Evolutionary conservation across 2,329 filamentous ascomycete genomes (phyloP).

Genomic region (Metarhizium anisopliae): DNA sequence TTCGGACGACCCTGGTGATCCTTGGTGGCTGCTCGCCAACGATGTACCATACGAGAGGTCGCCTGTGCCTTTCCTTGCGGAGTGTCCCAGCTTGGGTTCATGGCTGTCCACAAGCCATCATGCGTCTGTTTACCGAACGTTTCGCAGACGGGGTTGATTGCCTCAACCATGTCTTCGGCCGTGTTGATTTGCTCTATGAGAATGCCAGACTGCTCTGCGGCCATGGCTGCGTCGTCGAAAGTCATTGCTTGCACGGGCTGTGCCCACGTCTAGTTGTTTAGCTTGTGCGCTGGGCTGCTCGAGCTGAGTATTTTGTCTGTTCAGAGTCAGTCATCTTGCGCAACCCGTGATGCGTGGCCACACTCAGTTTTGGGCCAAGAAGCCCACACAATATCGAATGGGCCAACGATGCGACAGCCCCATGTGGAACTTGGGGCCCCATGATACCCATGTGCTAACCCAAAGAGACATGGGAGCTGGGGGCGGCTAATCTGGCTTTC

Average conservation of each 20-base stretch:
- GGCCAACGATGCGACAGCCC: too few species aligned
- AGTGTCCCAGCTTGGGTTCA: slow-evolving; percentile 48
- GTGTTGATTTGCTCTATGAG: slow-evolving; percentile 18
- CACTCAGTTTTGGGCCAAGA: too few species aligned
- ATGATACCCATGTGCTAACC: too few species aligned
- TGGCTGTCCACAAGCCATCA: slow-evolving; percentile 41
- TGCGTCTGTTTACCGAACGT: slow-evolving; percentile 40
- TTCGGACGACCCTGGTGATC: slow-evolving; percentile 38
- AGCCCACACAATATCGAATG: too few species aligned
- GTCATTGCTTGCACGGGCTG: not conserved
- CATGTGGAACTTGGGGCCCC: too few species aligned
- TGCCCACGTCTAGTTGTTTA: too few species aligned
- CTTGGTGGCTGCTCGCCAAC: slow-evolving; percentile 28
- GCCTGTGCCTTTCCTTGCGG: slow-evolving; percentile 29
- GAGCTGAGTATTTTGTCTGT: too few species aligned
- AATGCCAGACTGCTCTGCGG: slow-evolving; percentile 11
- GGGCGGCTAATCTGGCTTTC: too few species aligned
- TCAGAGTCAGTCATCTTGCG: too few species aligned
- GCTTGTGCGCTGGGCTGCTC: too few species aligned
- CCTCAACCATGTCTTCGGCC: slow-evolving; percentile 17
- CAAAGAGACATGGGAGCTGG: too few species aligned
- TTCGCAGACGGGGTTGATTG: slow-evolving; percentile 16
- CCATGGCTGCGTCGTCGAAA: slow-evolving; percentile 11
- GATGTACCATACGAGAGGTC: slow-evolving; percentile 27
- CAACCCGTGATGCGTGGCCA: too few species aligned